Evolutionary conservation across 179 eudicot species (phyloP).

Genomic region (Gypsophila paniculata): DNA sequence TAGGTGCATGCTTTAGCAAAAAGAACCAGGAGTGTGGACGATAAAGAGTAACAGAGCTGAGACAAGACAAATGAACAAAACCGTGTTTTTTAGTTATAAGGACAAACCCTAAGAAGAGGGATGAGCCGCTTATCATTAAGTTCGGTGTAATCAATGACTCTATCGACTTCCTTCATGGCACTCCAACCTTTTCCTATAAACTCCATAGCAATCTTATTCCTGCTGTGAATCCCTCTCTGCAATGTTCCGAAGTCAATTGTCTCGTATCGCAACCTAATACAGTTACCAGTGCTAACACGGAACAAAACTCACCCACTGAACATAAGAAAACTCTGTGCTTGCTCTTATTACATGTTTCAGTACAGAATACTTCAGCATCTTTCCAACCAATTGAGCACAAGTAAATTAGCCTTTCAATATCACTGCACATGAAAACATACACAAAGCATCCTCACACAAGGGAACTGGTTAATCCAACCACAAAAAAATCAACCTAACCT

Average conservation of each 20-base stretch:
- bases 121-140: slow-evolving; percentile 72
- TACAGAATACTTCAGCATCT: slow-evolving; percentile 39
- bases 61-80: not conserved
- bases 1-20: not conserved
- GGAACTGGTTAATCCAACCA: not conserved
- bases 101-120: slow-evolving; percentile 74
- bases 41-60: not conserved
- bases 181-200: slow-evolving; percentile 90
- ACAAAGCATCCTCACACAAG: not conserved
- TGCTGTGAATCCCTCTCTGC: slow-evolving; percentile 76
- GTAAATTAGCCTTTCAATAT: not conserved
- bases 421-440: not conserved
- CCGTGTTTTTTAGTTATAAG: not conserved
- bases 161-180: slow-evolving; percentile 90
- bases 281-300: not conserved
- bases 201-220: slow-evolving; percentile 88
- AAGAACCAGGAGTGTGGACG: not conserved
- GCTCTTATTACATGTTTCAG: slow-evolving; percentile 28
- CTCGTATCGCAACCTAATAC: slow-evolving; percentile 10
- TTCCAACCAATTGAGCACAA: not conserved
- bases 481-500: too few species aligned
- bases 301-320: slow-evolving; percentile 32
- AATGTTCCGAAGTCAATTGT: slow-evolving; percentile 6
- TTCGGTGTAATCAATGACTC: slow-evolving; percentile 82
- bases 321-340: slow-evolving; percentile 21